Evolutionary conservation across 78 protist species (phyloP), one percentile per base, ranked within the genome.

Genomic region (Pelomyxa schiedti): DNA sequence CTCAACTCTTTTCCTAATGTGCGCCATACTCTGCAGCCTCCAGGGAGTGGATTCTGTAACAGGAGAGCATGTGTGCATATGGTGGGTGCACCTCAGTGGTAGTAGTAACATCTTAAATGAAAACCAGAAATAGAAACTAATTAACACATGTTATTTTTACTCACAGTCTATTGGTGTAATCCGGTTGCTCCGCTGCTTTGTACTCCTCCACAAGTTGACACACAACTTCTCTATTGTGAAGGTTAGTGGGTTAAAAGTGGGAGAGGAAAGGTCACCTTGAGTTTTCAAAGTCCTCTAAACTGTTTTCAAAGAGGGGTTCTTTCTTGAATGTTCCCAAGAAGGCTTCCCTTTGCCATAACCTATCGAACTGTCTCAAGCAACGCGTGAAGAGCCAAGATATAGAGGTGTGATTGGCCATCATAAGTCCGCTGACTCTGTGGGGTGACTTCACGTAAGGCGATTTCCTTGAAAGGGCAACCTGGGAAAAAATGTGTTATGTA

Each of bases 361-460:
- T 76, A 68, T 96, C 96, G 85, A 76, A 97, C 39, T 94, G 92
- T 5, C n/a, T 0, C 1, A 72, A 29, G 9, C 76, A 16, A n/a
- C 65, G 42, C 30, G 32, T 9, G 47, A 79, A 85, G 47, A 79
- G 58, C 87, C 32, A 47, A 16, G 58, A 16, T 32, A 96, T 88
- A 75, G 86, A 76, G 1, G 99, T 98, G 83, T 98, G 99, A 79
- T 98, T 98, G 32, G 99, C 99, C 47, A 98, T 71, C 98, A 97
- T 93, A 53, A 97, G 82, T 3, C 99, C 99, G n/a, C 82, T 72
- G n/a, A 97, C 99, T 4, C 97, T 82, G 73, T 96, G 90, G 28
- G 87, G 29, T 1, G 94, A 32, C 41, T 88, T 58, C 29, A 91
- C 83, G 73, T 91, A 96, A 26, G 98, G 98, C 36, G 93, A 87